phyloP scores from a whole-genome alignment of 2,329 filamentous ascomycete genomes.

The Penicillium sp. region DNA sequence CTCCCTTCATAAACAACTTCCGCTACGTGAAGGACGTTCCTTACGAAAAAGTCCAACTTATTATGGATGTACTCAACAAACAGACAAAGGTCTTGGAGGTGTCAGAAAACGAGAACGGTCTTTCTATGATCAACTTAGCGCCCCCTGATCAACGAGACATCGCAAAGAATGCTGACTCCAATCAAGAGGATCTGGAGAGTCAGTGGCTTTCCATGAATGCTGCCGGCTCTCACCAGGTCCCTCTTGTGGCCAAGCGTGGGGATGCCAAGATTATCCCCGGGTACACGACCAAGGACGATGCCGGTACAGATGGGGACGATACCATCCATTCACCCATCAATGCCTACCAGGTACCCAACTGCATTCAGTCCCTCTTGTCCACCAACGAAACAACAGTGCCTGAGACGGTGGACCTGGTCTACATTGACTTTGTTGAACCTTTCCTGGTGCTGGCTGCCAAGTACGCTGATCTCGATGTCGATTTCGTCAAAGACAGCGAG shows the following conservation, averaged over 20 bases:
- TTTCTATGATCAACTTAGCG: conserved; percentile 31
- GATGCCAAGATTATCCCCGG: conserved; percentile 60
- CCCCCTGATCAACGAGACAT: conserved; percentile 39
- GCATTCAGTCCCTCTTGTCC: conserved; percentile 67
- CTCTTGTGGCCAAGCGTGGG: conserved; percentile 29
- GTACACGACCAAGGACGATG: conserved; percentile 87
- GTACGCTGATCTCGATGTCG: conserved; percentile 54
- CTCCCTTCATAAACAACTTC: conserved; percentile 81
- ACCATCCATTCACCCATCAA: conserved; percentile 74
- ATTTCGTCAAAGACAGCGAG: conserved; percentile 49
- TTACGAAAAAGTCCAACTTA: conserved; percentile 68
- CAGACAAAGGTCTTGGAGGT: conserved; percentile 51
- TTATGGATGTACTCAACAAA: conserved; percentile 61
- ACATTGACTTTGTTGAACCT: conserved; percentile 84
- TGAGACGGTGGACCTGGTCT: conserved; percentile 80
- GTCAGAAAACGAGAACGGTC: conserved; percentile 11
- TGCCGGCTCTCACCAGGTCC: conserved; percentile 27
- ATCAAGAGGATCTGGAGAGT: conserved; percentile 11
- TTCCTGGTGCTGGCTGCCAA: conserved; percentile 76
- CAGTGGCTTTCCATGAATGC: conserved; percentile 3
- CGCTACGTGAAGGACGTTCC: conserved; percentile 77
- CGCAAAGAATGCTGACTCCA: conserved; percentile 33
- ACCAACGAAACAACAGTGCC: conserved; percentile 50
- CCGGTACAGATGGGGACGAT: conserved; percentile 82
- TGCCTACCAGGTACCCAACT: conserved; percentile 80